phyloP scores from a whole-genome alignment of 768 basidiomycete species.

The Steccherinum ochraceum region DNA sequence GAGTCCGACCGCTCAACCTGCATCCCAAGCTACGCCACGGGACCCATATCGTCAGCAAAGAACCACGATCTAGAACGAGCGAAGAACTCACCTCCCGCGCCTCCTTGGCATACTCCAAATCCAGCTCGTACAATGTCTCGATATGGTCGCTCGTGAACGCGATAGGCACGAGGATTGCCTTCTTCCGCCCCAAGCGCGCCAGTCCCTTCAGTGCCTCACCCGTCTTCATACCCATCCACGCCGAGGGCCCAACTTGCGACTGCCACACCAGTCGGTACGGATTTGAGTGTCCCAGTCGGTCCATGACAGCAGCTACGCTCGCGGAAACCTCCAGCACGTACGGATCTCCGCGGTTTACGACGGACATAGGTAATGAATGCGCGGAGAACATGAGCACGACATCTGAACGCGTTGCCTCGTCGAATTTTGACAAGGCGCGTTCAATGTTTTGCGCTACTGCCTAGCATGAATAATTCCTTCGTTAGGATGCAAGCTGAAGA shows the following conservation, averaged over 20 bases:
- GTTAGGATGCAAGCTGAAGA: slow-evolving; percentile 6
- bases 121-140: slow-evolving; percentile 95
- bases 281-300: slow-evolving; percentile 68
- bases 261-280: slow-evolving; percentile 97
- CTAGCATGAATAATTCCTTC: slow-evolving; percentile 34
- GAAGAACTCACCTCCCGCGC: slow-evolving; percentile 63
- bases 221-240: slow-evolving; percentile 99
- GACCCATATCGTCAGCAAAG: slow-evolving; percentile 1
- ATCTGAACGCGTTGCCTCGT: slow-evolving; percentile 60
- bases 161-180: slow-evolving; percentile 83
- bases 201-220: slow-evolving; percentile 85
- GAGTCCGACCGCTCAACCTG: slow-evolving; percentile 86
- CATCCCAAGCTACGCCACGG: slow-evolving; percentile 67
- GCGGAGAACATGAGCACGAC: slow-evolving; percentile 92
- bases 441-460: slow-evolving; percentile 89
- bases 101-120: slow-evolving; percentile 89
- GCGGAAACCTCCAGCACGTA: slow-evolving; percentile 95
- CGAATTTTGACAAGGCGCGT: slow-evolving; percentile 72
- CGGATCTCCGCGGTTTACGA: slow-evolving; percentile 98
- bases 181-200: slow-evolving; percentile 68
- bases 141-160: slow-evolving; percentile 99
- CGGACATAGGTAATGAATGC: slow-evolving; percentile 95
- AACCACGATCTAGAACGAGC: neutral
- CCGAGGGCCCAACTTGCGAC: slow-evolving; percentile 92
- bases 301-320: slow-evolving; percentile 91